Evolutionary conservation across 129 eudicot species (phyloP), one percentile per base, ranked within the genome.

Genomic region (Saposhnikovia divaricata): DNA sequence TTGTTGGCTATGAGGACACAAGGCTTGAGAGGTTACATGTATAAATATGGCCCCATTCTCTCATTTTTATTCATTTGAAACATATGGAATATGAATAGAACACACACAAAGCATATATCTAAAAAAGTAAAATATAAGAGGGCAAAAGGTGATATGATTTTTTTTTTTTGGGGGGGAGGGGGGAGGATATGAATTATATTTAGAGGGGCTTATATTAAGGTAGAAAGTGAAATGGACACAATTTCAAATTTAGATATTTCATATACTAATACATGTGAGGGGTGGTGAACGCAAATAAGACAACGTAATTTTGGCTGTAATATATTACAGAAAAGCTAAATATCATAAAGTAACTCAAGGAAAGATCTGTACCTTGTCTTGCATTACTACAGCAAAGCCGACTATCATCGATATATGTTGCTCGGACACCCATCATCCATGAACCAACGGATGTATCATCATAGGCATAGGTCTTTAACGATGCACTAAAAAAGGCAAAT

Each of bases 371-470:
- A 95, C 97, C 97, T 85, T 89, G 98, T 77, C 83, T 81, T 4
- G 91, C 83, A 77, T 78, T 83, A 79, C 89, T 81, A 63, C 98
- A 95, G 87, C 98, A 95, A n/a, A 95, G 85, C 43, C 90, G 96
- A 76, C 70, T 86, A 43, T 92, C 96, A 76, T 95, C 98, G 75
- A 88, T 92, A 76, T 95, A 95, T 42, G 92, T 92, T 47, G 98
- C 89, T 79, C 87, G 90, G 46, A 95, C 79, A 34, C 97, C 97
- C 91, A 95, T 89, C 98, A 95, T 95, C 98, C 98, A 95, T 78
- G 98, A 95, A 4, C 98, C 97, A 18, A 95, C 90, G 34, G 97
- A 92, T 73, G 84, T 84, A 81, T 95, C 98, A 73, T 95, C 98
- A 84, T 89, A 86, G 9, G 97, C 96, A 80, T 92, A 95, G 37